Base-by-base conservation (phyloP, 352 stramenopile genomes). In the Phytophthora macrochlamydospora region DNA sequence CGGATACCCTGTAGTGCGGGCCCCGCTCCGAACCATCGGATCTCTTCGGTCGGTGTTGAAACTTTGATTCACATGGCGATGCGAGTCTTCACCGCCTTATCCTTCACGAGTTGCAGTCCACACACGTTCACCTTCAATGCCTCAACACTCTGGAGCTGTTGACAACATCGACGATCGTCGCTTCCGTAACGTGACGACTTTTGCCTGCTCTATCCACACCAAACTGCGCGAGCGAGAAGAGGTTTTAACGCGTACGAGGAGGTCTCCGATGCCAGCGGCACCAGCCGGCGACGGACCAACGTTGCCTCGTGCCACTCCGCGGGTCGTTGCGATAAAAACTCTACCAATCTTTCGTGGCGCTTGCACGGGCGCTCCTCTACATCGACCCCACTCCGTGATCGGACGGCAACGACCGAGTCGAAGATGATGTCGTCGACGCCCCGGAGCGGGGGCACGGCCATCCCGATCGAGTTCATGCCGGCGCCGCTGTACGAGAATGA, bases 381-480 rank as follows among this genome's bases (percentile, higher is more conserved):
- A 46, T 48, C 48, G 13, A n/a, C n/a, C n/a, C n/a, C n/a, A n/a
- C n/a, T n/a, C n/a, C n/a, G 53, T 42, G 40, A 18, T 46, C 14
- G 7, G 40, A 46, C 14, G 3, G 40, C 40, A 18, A 14, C 8
- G 14, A 46, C 8, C 18, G 7, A 7, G 18, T 46, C 40, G 40
- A 52, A 29, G 14, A 61, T 51, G 31, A 72, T 72, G 58, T 51
- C 57, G 57, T 67, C 69, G 14, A 66, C 55, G n/a, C 29, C 56
- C 2, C 50, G 53, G 18, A 24, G 42, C 7, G n/a, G 49, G 4
- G 24, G 44, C 3, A 45, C 59, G n/a, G 52, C 53, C 46, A 62
- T 78, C 40, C 65, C 65, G 33, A 76, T 84, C 62, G 67, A 52
- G 43, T 80, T 84, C 64, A 56, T 63, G 18, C 69, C 73, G 0